phyloP scores from a whole-genome alignment of 2,329 filamentous ascomycete genomes.

The Penicillium palitans region DNA sequence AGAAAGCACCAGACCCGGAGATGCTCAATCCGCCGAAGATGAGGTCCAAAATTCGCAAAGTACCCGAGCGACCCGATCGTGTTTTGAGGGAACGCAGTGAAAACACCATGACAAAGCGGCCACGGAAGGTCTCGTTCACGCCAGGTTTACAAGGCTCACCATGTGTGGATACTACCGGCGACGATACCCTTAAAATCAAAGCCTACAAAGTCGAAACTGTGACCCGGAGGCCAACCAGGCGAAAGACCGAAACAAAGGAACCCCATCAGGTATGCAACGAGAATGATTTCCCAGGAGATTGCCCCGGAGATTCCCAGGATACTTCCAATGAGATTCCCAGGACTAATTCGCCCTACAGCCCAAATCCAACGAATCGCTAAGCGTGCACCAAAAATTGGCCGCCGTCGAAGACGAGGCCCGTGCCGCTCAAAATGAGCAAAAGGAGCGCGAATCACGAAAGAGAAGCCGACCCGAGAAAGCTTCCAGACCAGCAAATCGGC shows the following conservation, averaged over 20 bases:
- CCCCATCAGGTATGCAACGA: conserved; percentile 32
- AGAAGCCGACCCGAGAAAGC: conserved; percentile 34
- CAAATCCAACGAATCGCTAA: conserved; percentile 28
- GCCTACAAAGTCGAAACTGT: conserved; percentile 34
- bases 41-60: conserved; percentile 26
- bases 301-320: neutral
- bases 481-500: conserved; percentile 32
- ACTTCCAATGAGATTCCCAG: neutral
- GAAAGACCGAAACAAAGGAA: conserved; percentile 30
- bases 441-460: conserved; percentile 39
- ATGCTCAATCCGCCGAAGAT: conserved; percentile 13
- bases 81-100: conserved; percentile 40
- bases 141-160: conserved; percentile 34
- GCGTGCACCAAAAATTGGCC: conserved; percentile 46
- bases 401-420: conserved; percentile 46
- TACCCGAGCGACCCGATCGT: conserved; percentile 27
- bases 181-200: conserved; percentile 39
- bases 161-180: conserved; percentile 27
- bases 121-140: conserved; percentile 43
- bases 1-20: conserved; percentile 15
- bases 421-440: conserved; percentile 37
- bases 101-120: conserved; percentile 34
- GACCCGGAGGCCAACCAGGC: conserved; percentile 30
- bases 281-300: neutral
- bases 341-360: conserved; percentile 18